Base-by-base conservation (phyloP, 345 rosid genomes). In the Mallotus nudiflorus region DNA sequence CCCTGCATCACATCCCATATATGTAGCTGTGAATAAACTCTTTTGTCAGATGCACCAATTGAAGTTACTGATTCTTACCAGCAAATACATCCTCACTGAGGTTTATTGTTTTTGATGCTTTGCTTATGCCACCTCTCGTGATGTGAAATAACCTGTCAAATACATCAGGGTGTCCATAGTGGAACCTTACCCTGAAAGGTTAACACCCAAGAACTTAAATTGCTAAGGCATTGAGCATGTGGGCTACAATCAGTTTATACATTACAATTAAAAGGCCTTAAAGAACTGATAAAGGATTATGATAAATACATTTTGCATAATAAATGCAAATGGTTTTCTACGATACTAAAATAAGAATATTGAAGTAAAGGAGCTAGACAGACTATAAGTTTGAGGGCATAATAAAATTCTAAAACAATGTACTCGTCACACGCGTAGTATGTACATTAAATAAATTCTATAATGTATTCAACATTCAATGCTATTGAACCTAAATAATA, bases 81-180 rank as follows among this genome's bases (percentile, higher is more conserved):
- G 97, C 97, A 57, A 87, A 94, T 50, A 94, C 91, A 72, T 94
- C 98, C 66, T 94, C 98, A 35, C 94, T 94, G 82, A 94, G 83
- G 82, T 94, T 91, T 65, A 91, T 83, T 72, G 97, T 94, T 78
- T 87, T 89, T 39, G 98, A 94, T 62, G 98, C 95, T 83, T 94
- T 94, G 89, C 98, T 91, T 78, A 94, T 83, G 68, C 98, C 98
- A 55, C 98, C 98, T 81, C 98, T 94, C 46, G 98, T 89, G 69
- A 94, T 87, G 82, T 94, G 98, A 76, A 94, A 94, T 70, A 91
- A 54, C 82, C 96, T 85, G 79, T 94, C 95, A 62, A 91, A 94
- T 69, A 94, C 88, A 86, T 94, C 98, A 16, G 98, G 97, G 79
- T 94, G 98, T 24, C 98, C 98, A 49, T 93, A 93, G 81, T 93